Evolutionary conservation across 495 filamentous ascomycete species (phyloP), one percentile per base, ranked within the genome.

Genomic region (Echria macrotheca): DNA sequence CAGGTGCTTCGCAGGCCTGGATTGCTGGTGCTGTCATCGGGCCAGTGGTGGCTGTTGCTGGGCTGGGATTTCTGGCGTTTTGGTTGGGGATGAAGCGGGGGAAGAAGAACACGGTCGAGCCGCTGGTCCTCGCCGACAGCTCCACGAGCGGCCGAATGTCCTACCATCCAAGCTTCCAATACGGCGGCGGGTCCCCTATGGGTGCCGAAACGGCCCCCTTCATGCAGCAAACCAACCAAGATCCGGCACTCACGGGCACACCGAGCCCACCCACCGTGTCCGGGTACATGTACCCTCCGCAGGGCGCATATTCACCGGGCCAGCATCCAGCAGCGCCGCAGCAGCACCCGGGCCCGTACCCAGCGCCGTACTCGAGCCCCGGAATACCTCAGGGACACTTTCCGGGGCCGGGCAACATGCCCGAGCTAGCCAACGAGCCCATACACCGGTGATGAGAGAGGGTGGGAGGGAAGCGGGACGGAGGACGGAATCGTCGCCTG

Each of bases 1-100:
- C 29, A 25, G 29, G 29, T n/a, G 22, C 29, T 10, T 46, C 41
- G 3, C 23, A 40, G n/a, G 44, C 50, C 11, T 52, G 50, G 50
- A 52, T 52, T 9, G 50, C 44, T 4, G 51, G 31, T 2, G 51
- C 31, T 2, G 37, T 33, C 0, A n/a, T 26, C 17, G 46, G 46
- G 0, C 37, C 51, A 1, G 1, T 54, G 11, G 7, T 31, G 4
- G 37, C 9, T 5, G 1, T 54, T 4, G 39, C 26, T n/a, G 4
- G 22, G n/a, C 17, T 44, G 1, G 22, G 38, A 1, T 18, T 33
- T 2, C 9, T 49, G 5, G 44, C 23, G 1, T 43, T 42, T 12
- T 48, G 36, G 28, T 17, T 53, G 6, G 36, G 37, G 11, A 48
- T 10, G 22, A 25, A 18, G 17, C 35, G 37, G 11, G 38, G 19